A percentile compares a stretch with the other conserved stretches of the same genome.
Conservation (phyloP, 257 asterid genomes). For the Solanum appendiculatum region DNA sequence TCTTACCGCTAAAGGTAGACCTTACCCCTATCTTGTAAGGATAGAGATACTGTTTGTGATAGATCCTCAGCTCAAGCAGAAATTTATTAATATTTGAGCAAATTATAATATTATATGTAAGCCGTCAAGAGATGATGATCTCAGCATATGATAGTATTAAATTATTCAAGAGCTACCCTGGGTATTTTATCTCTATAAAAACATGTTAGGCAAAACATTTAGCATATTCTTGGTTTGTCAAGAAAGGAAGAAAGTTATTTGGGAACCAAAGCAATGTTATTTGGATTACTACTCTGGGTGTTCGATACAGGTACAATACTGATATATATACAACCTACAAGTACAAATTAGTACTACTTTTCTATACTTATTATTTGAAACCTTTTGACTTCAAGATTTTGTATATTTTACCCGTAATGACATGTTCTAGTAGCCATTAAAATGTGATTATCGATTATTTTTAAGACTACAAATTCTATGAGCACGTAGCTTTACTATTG, state of each 20-base stretch:
- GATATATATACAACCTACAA: not conserved
- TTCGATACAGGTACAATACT: not conserved
- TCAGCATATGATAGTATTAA: constrained; percentile 10
- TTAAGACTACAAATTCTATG: not conserved
- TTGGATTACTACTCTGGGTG: not conserved
- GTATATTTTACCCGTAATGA: not conserved
- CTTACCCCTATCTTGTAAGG: not conserved
- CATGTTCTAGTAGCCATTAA: not conserved
- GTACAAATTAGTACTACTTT: too few relatives aligned
- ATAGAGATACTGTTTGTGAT: not conserved
- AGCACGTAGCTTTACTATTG: not conserved
- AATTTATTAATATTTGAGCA: not conserved
- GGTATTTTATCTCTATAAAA: not conserved
- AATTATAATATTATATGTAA: not conserved
- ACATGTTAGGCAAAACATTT: not conserved
- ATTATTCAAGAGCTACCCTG: not conserved
- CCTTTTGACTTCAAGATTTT: not conserved
- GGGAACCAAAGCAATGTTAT: not conserved
- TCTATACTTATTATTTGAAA: not conserved
- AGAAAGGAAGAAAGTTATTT: not conserved
- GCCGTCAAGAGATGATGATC: constrained; percentile 6
- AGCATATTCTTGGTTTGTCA: not conserved
- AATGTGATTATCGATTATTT: not conserved
- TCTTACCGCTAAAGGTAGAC: too few relatives aligned
- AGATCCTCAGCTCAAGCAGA: not conserved